A percentile compares a stretch with the other conserved stretches of the same genome.
Conservation (phyloP, 768 basidiomycete species). For the Pleurotus pulmonarius region DNA sequence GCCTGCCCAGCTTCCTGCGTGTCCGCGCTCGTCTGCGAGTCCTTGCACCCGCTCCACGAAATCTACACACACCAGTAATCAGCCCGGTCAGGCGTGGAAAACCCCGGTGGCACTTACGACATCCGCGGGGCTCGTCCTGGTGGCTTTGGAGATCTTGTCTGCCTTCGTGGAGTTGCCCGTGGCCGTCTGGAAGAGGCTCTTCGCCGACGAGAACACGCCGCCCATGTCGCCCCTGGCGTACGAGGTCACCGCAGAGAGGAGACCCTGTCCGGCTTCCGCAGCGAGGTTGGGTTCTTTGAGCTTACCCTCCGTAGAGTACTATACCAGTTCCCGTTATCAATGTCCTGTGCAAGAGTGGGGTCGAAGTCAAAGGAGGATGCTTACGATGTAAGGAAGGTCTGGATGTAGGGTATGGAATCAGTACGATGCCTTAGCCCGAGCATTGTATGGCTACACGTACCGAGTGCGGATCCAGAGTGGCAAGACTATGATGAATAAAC, state of each 20-base stretch:
- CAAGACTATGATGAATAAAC: constrained; percentile 52
- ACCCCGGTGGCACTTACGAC: constrained; percentile 70
- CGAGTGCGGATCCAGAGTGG: constrained; percentile 87
- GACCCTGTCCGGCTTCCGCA: constrained; percentile 82
- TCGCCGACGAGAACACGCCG: constrained; percentile 71
- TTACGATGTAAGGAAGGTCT: constrained; percentile 70
- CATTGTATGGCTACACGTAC: constrained; percentile 29
- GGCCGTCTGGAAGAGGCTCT: constrained; percentile 71
- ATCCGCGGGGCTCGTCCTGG: constrained; percentile 80
- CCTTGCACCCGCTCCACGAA: constrained; percentile 84
- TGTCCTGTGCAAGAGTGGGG: too few relatives aligned
- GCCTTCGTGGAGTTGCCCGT: constrained; percentile 66
- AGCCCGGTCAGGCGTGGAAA: too few relatives aligned
- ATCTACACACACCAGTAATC: constrained; percentile 39
- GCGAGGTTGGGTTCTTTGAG: constrained; percentile 91
- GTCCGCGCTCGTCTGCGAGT: constrained; percentile 81
- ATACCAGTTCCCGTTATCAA: neutral
- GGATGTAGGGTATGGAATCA: neutral
- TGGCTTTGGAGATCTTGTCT: constrained; percentile 51
- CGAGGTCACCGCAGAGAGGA: constrained; percentile 73
- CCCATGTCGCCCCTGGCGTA: constrained; percentile 80
- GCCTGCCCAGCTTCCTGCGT: constrained; percentile 61
- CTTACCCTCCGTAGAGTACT: constrained; percentile 95
- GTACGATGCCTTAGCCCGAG: neutral
- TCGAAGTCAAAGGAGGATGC: constrained; percentile 10